These are phyloP conservation scores for Saccharomyces uvarum DNA, from an alignment of 1,139 yeast species.

Conservation along the genomic window DNA sequence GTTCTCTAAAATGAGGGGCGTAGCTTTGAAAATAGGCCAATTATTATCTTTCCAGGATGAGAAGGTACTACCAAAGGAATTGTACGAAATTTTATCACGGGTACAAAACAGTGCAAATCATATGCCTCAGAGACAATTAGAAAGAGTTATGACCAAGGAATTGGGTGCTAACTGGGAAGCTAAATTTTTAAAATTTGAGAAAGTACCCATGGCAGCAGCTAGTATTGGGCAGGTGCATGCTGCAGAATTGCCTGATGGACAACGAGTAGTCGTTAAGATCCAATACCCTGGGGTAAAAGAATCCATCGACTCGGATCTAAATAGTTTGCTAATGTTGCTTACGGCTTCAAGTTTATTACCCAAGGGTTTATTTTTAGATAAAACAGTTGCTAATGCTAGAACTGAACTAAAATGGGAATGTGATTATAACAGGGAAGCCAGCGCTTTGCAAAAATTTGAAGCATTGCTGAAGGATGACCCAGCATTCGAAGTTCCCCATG, in stretches of 20 bases:
- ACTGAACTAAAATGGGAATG: constrained; percentile 95
- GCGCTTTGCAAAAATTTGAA: constrained; percentile 61
- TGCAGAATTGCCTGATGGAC: constrained; percentile 56
- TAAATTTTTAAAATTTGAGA: constrained; percentile 68
- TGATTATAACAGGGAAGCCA: constrained; percentile 87
- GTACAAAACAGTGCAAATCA: constrained; percentile 94
- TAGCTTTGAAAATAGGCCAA: constrained; percentile 93
- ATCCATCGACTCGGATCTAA: constrained; percentile 88
- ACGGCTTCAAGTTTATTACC: constrained; percentile 86
- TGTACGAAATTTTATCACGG: constrained; percentile 68
- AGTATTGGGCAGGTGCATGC: constrained; percentile 94
- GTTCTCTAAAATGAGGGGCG: constrained; percentile 93
- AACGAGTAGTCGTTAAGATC: constrained; percentile 86
- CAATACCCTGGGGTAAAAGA: constrained; percentile 98
- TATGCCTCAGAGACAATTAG: constrained; percentile 90
- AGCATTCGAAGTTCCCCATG: constrained; percentile 73
- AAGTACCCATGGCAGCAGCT: constrained; percentile 93
- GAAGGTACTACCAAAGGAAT: constrained; percentile 72
- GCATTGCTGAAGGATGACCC: constrained; percentile 56
- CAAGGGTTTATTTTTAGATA: constrained; percentile 83
- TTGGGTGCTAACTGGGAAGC: constrained; percentile 74
- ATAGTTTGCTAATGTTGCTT: constrained; percentile 68
- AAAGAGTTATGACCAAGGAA: constrained; percentile 62
- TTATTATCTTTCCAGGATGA: constrained; percentile 90
- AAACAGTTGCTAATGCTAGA: constrained; percentile 88